Conservation (phyloP, 305 asterid genomes). For the Fraxinus platypoda region DNA sequence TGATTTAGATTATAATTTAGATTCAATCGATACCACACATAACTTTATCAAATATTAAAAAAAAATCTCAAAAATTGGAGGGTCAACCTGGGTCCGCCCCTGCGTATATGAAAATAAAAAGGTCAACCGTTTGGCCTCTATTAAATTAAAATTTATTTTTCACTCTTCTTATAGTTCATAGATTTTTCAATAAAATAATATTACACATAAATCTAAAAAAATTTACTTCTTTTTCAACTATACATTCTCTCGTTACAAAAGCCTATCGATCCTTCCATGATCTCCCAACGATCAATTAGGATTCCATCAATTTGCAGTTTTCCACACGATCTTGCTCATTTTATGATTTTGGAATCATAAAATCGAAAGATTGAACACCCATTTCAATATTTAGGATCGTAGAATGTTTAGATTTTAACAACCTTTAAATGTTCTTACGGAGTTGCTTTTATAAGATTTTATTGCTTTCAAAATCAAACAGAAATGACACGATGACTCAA, state of each 20-base stretch:
- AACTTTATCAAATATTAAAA: too few species aligned
- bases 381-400: background rate
- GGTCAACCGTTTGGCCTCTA: too few species aligned
- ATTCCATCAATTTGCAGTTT: background rate
- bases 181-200: too few species aligned
- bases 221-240: too few species aligned
- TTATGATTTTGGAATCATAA: background rate
- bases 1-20: too few species aligned
- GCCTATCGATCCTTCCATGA: background rate
- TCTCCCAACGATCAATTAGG: background rate
- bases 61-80: too few species aligned
- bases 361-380: background rate
- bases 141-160: too few species aligned
- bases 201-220: too few species aligned
- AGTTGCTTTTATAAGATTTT: background rate
- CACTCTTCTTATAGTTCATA: too few species aligned
- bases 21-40: too few species aligned
- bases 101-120: too few species aligned
- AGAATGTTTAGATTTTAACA: background rate
- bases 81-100: too few species aligned
- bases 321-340: background rate
- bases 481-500: background rate
- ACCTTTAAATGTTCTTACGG: background rate
- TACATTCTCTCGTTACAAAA: background rate
- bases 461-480: background rate